These are phyloP conservation scores for Podaxis rugospora DNA, from an alignment of 768 basidiomycete species.

Conservation along the genomic window DNA sequence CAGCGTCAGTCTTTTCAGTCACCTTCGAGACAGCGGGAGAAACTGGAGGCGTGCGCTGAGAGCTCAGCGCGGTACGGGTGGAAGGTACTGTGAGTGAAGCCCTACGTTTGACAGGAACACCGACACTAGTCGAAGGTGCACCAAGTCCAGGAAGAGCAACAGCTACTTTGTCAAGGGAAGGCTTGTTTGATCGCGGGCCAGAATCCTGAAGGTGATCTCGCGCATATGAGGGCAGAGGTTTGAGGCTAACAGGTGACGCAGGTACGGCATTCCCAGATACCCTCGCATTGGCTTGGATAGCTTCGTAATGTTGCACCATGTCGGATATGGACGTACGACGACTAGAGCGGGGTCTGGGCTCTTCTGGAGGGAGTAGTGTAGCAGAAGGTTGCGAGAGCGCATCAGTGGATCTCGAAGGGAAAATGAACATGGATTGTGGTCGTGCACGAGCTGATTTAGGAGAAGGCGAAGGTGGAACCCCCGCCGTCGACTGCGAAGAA, in stretches of 20 bases:
- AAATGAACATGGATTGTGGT: conserved; percentile 80
- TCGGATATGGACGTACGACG: conserved; percentile 75
- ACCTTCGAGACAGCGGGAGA: not conserved
- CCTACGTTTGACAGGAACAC: conserved; percentile 3
- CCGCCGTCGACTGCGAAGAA: conserved; percentile 17
- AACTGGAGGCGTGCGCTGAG: not conserved
- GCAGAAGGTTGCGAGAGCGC: conserved; percentile 29
- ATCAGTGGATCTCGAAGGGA: conserved; percentile 51
- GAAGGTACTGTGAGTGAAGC: conserved; percentile 3
- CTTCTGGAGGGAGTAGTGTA: conserved; percentile 43
- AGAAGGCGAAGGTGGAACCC: conserved; percentile 12
- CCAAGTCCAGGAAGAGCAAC: conserved; percentile 5
- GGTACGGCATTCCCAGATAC: not conserved
- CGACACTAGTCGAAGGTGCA: not conserved
- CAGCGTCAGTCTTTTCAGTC: not conserved
- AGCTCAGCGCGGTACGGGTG: not conserved
- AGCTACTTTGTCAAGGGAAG: not conserved
- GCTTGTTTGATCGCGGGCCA: not conserved
- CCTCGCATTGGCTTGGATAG: conserved; percentile 33
- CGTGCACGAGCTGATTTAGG: conserved; percentile 44
- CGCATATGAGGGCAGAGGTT: not conserved
- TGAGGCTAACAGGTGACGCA: conserved; percentile 18
- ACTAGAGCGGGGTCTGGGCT: conserved; percentile 34
- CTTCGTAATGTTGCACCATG: conserved; percentile 82
- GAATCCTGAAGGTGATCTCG: conserved; percentile 2